Evolutionary conservation across 768 basidiomycete genomes (phyloP).

Genomic region (Mrakia blollopis): DNA sequence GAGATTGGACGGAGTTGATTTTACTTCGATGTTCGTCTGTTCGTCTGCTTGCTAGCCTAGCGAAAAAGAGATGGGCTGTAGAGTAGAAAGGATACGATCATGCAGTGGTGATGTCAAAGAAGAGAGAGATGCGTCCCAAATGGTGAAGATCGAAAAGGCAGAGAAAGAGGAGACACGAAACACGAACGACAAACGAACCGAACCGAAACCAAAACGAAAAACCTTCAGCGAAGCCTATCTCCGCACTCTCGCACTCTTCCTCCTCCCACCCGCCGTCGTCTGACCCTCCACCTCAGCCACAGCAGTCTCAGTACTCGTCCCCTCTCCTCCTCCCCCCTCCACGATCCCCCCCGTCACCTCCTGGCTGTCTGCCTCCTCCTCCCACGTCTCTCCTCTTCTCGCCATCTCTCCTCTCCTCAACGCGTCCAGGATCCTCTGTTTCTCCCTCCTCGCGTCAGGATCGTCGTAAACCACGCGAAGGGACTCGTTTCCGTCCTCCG

Average conservation of each 20-base stretch:
- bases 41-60: not conserved
- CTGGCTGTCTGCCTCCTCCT: not conserved
- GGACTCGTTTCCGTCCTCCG: not conserved
- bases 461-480: slow-evolving; percentile 17
- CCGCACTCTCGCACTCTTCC: slow-evolving; percentile 12
- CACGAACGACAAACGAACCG: not conserved
- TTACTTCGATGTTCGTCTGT: too few relatives aligned
- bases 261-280: slow-evolving; percentile 2
- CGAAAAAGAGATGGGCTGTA: too few relatives aligned
- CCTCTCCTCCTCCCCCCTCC: too few relatives aligned
- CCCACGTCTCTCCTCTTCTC: slow-evolving; percentile 10
- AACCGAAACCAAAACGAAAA: too few relatives aligned
- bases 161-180: not conserved
- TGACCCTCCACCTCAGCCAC: not conserved
- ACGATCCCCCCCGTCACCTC: not conserved
- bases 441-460: slow-evolving; percentile 6
- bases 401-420: slow-evolving; percentile 1
- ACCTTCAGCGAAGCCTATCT: too few relatives aligned
- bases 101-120: too few relatives aligned
- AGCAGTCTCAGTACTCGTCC: not conserved
- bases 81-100: not conserved
- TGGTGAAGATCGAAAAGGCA: not conserved
- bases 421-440: not conserved
- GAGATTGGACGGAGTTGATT: too few relatives aligned
- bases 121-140: too few relatives aligned